Conservation (phyloP, 2,329 filamentous ascomycete species). For the Alternaria incomplexa region DNA sequence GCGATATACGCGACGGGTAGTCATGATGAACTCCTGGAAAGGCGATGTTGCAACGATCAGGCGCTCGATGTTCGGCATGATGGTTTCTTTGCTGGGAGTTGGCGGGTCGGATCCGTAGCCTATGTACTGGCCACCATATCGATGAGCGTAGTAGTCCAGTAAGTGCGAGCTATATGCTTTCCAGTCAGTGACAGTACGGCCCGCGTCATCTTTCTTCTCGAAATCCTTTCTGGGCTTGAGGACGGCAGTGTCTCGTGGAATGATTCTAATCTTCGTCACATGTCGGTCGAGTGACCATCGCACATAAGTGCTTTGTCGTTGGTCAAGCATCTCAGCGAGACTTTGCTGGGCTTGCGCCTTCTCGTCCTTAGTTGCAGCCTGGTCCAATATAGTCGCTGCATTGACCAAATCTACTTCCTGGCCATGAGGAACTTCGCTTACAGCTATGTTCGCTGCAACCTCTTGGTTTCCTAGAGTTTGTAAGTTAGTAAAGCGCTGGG, state of each 20-base stretch:
- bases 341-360: slow-evolving; percentile 22
- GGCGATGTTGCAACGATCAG: slow-evolving; percentile 47
- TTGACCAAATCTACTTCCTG: slow-evolving; percentile 47
- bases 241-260: slow-evolving; percentile 27
- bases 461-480: slow-evolving; percentile 17
- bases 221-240: slow-evolving; percentile 32
- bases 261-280: slow-evolving; percentile 39
- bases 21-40: slow-evolving; percentile 45
- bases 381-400: slow-evolving; percentile 33
- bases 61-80: slow-evolving; percentile 47
- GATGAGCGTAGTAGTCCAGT: slow-evolving; percentile 34
- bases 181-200: slow-evolving; percentile 35
- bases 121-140: slow-evolving; percentile 48
- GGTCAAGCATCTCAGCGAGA: slow-evolving; percentile 28
- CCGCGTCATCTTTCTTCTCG: slow-evolving; percentile 22
- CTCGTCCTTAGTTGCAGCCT: slow-evolving; percentile 18
- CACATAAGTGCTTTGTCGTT: slow-evolving; percentile 42
- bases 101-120: slow-evolving; percentile 41
- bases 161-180: slow-evolving; percentile 36
- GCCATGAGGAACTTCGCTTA: slow-evolving; percentile 53
- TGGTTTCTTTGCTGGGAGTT: slow-evolving; percentile 37
- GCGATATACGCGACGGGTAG: slow-evolving; percentile 43
- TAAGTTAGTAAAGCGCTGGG: not conserved
- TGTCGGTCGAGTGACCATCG: slow-evolving; percentile 48
- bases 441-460: slow-evolving; percentile 40